Percentiles rank a stretch among this genome's conserved stretches.
Conservation (phyloP, 106 monocot species). For the Dioscorea dumetorum region DNA sequence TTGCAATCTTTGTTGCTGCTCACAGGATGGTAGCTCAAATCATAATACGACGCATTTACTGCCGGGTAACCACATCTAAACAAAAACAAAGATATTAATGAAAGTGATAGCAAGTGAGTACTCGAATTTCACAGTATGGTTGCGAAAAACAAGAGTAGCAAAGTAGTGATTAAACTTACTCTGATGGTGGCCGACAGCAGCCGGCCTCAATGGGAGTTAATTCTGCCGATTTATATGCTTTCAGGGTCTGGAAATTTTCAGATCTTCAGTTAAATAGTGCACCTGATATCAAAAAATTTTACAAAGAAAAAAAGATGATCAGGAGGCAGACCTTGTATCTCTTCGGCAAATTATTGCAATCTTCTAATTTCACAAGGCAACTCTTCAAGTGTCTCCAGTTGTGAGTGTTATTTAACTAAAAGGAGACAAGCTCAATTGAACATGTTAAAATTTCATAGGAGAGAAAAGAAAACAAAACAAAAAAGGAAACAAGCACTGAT, state of each 20-base stretch:
- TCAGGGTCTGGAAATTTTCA: slow-evolving; percentile 46
- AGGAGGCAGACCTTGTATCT: slow-evolving; percentile 65
- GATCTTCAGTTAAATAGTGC: background rate
- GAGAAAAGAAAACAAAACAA: background rate
- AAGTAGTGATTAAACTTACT: slow-evolving; percentile 29
- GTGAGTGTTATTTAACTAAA: slow-evolving; percentile 68
- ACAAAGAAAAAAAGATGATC: background rate
- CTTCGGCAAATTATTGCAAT: slow-evolving; percentile 72
- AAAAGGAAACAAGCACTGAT: background rate
- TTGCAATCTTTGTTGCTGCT: slow-evolving; percentile 84
- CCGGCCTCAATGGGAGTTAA: slow-evolving; percentile 86
- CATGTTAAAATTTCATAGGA: background rate
- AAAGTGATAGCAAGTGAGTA: too few relatives aligned
- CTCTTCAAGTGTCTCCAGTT: slow-evolving; percentile 83
- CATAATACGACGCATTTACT: slow-evolving; percentile 86
- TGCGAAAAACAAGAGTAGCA: too few relatives aligned
- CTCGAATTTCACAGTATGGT: too few relatives aligned
- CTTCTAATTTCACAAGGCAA: slow-evolving; percentile 78
- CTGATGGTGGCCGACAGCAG: slow-evolving; percentile 95
- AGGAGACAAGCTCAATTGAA: background rate
- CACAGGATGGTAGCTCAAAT: slow-evolving; percentile 88
- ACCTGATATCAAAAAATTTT: background rate
- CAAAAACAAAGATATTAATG: background rate
- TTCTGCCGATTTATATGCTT: slow-evolving; percentile 75
- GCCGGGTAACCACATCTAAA: slow-evolving; percentile 89